Base-by-base conservation (phyloP, 371 early-diverging fungal genomes). In the Mucor irregularis region DNA sequence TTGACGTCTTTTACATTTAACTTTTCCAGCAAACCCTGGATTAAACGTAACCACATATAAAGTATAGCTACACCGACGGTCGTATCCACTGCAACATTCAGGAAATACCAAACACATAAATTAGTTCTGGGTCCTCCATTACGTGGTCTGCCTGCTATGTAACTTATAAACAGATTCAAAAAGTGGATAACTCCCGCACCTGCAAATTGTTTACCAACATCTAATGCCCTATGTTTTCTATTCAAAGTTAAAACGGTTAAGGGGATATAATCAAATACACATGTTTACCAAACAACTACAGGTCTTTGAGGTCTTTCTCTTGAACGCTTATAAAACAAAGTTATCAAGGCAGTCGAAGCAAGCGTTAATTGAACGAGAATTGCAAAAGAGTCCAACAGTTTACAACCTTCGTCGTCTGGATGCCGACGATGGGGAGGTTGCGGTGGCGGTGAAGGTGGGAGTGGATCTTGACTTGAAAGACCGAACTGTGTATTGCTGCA, bases 31-130 rank as follows among this genome's bases (percentile, higher is more conserved):
- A 64, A 6, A 19, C 24, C 47, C 33, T 73, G 64, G 4, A 79
- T 30, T 4, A 64, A 53, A 38, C 71, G 79, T 6, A 86, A 49
- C 64, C 80, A 76, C 11, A 69, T 52, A 66, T 76, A 85, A 4
- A 87, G 54, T 7, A 87, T 78, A 5, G 69, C 74, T 3, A 87
- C 82, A 40, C 87, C 87, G 17, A 84, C 60, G 2, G 87, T 87
- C 7, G 84, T 83, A 54, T 87, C 87, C 11, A 84, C 57, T 14
- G 82, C 73, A 11, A 87, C 76, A 56, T 85, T 87, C n/a, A 87
- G 51, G 58, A 87, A 80, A 57, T 87, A 85, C 84, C 84, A 84
- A 22, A 85, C 82, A 56, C 87, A 87, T 2, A 83, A 76, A 50
- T 87, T 87, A 17, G 78, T 73, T 14, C 37, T 56, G 43, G 71